Conservation (phyloP, 495 filamentous ascomycete genomes). For the Neurospora cerealis region DNA sequence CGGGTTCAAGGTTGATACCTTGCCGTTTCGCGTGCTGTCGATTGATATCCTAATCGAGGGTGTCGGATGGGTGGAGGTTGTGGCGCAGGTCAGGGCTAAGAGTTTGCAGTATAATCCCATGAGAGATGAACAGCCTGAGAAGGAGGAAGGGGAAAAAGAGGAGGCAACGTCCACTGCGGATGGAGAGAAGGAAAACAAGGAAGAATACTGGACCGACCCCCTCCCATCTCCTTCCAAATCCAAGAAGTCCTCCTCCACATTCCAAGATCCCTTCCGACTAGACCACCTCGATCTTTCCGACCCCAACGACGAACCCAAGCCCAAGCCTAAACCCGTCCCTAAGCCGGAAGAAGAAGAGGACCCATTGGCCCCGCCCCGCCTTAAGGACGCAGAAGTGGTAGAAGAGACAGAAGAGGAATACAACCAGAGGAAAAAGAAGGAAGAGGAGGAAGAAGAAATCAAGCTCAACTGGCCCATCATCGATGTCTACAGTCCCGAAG, state of each 20-base stretch:
- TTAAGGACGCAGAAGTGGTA: slow-evolving; percentile 2
- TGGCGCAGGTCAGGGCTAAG: slow-evolving; percentile 61
- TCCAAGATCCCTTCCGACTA: not conserved
- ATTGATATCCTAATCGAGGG: slow-evolving; percentile 85
- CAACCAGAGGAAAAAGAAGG: slow-evolving; percentile 4
- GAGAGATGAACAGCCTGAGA: not conserved
- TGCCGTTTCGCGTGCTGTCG: slow-evolving; percentile 72
- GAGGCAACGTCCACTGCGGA: not conserved
- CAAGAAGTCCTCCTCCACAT: not conserved
- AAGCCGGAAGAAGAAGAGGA: not conserved
- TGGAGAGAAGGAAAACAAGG: not conserved
- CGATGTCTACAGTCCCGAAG: slow-evolving; percentile 78
- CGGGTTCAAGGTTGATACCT: slow-evolving; percentile 40
- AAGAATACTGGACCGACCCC: not conserved
- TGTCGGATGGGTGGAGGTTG: slow-evolving; percentile 86
- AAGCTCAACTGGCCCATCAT: slow-evolving; percentile 51
- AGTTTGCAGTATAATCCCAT: slow-evolving; percentile 13
- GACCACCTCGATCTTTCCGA: slow-evolving; percentile 5
- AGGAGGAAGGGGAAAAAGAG: not conserved
- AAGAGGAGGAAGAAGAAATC: not conserved
- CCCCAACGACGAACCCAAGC: not conserved
- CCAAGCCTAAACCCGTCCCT: not conserved
- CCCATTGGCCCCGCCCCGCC: not conserved
- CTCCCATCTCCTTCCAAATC: not conserved
- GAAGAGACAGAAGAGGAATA: slow-evolving; percentile 5